Conservation (phyloP, 139 green algal species). For the Micractinium sp. region DNA sequence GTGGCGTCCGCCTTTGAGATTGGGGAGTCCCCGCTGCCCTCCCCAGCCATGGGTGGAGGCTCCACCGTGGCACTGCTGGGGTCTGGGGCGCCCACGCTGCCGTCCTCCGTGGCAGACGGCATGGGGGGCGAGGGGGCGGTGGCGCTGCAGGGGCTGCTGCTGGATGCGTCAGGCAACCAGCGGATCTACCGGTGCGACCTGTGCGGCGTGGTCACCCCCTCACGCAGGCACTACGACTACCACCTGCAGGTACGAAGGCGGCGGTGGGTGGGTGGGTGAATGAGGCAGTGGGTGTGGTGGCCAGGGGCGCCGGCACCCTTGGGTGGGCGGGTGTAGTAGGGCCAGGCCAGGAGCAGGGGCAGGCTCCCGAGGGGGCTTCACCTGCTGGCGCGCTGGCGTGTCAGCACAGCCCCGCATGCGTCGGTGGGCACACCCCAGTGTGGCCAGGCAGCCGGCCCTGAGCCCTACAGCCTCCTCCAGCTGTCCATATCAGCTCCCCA, state of each 20-base stretch:
- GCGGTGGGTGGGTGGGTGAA: neutral
- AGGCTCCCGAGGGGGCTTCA: too few relatives aligned
- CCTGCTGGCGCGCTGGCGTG: too few relatives aligned
- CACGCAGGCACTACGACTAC: slow-evolving; percentile 34
- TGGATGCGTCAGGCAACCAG: slow-evolving; percentile 14
- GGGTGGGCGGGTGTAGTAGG: too few relatives aligned
- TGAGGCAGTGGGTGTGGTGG: too few relatives aligned
- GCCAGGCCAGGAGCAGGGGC: neutral
- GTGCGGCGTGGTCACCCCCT: slow-evolving; percentile 45
- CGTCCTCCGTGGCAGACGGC: neutral
- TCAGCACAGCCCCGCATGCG: too few relatives aligned
- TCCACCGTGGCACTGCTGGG: neutral
- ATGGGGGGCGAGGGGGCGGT: neutral
- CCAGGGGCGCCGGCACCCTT: too few relatives aligned
- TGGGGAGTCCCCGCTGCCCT: neutral
- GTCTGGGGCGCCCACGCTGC: neutral
- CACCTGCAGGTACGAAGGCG: slow-evolving; percentile 34
- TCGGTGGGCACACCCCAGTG: too few relatives aligned
- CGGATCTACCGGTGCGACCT: slow-evolving; percentile 45
- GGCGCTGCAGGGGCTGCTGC: slow-evolving; percentile 26
- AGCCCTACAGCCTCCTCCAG: too few relatives aligned
- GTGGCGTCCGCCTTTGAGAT: neutral
- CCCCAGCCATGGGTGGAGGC: neutral
- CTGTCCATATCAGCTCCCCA: too few relatives aligned
- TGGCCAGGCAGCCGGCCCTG: too few relatives aligned